These are phyloP conservation scores for Botryotinia narcissicola DNA, from an alignment of 2,329 filamentous ascomycete species.

Conservation along the genomic window DNA sequence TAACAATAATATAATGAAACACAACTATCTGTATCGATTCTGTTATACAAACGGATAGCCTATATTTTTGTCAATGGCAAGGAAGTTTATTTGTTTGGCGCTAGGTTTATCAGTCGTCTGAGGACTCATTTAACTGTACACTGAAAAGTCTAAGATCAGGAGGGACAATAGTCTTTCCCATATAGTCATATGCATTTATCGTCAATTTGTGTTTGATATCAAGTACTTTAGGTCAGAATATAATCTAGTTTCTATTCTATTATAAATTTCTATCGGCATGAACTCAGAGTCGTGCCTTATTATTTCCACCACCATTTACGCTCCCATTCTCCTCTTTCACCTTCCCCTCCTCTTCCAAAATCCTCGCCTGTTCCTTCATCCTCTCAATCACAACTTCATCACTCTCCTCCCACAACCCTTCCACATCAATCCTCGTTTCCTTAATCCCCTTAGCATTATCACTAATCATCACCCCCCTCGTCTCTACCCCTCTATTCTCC, in stretches of 20 bases:
- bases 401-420: constrained; percentile 44
- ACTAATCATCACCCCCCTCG: constrained; percentile 47
- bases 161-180: background rate
- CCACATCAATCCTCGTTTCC: constrained; percentile 48
- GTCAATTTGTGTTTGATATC: background rate
- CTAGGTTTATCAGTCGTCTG: background rate
- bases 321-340: constrained; percentile 13
- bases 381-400: constrained; percentile 46
- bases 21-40: background rate
- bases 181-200: background rate
- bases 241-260: background rate
- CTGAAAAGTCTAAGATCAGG: no score
- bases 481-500: constrained; percentile 25
- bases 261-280: background rate
- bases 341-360: constrained; percentile 21
- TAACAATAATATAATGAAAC: constrained; percentile 11
- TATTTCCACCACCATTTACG: constrained; percentile 31
- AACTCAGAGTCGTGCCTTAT: constrained; percentile 39
- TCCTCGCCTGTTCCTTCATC: constrained; percentile 37
- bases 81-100: background rate
- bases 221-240: background rate
- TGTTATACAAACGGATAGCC: background rate
- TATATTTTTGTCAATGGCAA: background rate
- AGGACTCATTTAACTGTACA: background rate
- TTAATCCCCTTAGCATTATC: constrained; percentile 53